A percentile compares a stretch with the other conserved stretches of the same genome.
phyloP scores from a whole-genome alignment of 2,329 filamentous ascomycete genomes.

The Curvularia spicifera region DNA sequence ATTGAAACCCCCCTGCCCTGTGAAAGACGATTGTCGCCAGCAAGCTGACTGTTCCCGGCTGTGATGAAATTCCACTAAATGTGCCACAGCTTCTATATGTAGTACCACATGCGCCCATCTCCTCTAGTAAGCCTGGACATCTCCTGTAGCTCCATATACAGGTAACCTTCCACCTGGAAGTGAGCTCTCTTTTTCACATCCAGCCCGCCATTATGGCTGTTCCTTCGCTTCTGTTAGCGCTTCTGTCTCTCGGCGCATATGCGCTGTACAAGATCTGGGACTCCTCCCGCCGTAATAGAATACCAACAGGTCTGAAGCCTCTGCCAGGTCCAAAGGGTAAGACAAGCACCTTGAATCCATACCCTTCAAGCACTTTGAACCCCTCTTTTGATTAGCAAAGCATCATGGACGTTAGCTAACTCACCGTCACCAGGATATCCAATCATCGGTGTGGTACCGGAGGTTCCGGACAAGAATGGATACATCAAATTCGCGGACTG shows the following conservation, averaged over 20 bases:
- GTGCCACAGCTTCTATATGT: slow-evolving; percentile 38
- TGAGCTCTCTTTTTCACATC: slow-evolving; percentile 7
- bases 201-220: slow-evolving; percentile 39
- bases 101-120: slow-evolving; percentile 23
- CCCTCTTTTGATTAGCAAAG: neutral
- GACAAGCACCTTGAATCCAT: slow-evolving; percentile 2
- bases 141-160: slow-evolving; percentile 16
- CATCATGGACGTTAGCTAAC: slow-evolving; percentile 14
- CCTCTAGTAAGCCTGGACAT: slow-evolving; percentile 19
- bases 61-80: slow-evolving; percentile 24
- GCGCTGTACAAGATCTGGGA: slow-evolving; percentile 40
- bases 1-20: slow-evolving; percentile 29
- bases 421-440: slow-evolving; percentile 47
- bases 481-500: slow-evolving; percentile 57
- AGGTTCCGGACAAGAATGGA: slow-evolving; percentile 53
- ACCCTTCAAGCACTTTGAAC: neutral
- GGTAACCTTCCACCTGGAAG: slow-evolving; percentile 14
- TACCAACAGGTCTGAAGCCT: slow-evolving; percentile 46
- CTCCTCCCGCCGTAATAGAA: slow-evolving; percentile 33
- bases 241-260: slow-evolving; percentile 33
- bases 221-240: slow-evolving; percentile 36
- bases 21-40: slow-evolving; percentile 19
- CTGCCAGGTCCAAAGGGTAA: slow-evolving; percentile 53
- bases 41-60: slow-evolving; percentile 24
- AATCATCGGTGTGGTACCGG: slow-evolving; percentile 52